Conservation (phyloP, 352 stramenopile genomes). For the Globisporangium spiculum region DNA sequence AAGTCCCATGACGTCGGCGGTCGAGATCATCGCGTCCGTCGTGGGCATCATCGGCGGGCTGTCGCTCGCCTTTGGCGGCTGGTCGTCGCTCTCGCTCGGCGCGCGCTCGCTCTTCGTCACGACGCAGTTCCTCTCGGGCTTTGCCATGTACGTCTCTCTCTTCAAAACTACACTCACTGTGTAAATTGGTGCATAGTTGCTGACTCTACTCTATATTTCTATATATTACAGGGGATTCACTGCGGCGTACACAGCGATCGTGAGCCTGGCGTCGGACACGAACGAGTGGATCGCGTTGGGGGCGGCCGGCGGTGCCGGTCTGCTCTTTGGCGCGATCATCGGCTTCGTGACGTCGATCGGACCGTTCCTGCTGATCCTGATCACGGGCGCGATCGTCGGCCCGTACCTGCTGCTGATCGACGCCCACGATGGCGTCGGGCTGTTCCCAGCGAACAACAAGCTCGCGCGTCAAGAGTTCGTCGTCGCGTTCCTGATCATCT, state of each 20-base stretch:
- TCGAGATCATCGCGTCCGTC: slow-evolving; percentile 72
- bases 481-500: slow-evolving; percentile 86
- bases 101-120: slow-evolving; percentile 79
- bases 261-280: slow-evolving; percentile 45
- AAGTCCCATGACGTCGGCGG: slow-evolving; percentile 26
- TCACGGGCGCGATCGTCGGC: slow-evolving; percentile 63
- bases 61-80: slow-evolving; percentile 83
- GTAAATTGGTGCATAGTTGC: not conserved
- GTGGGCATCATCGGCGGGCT: slow-evolving; percentile 77
- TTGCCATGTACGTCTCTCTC: slow-evolving; percentile 67
- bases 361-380: slow-evolving; percentile 64
- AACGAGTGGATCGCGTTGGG: slow-evolving; percentile 78
- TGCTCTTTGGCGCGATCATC: slow-evolving; percentile 59
- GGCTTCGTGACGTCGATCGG: slow-evolving; percentile 73
- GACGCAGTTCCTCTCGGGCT: slow-evolving; percentile 79
- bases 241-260: slow-evolving; percentile 63
- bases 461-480: slow-evolving; percentile 87
- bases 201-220: slow-evolving; percentile 6
- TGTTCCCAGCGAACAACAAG: slow-evolving; percentile 73
- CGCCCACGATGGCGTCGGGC: slow-evolving; percentile 51
- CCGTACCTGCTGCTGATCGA: slow-evolving; percentile 82
- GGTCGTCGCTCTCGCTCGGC: slow-evolving; percentile 82
- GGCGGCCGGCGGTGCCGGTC: slow-evolving; percentile 56
- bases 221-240: slow-evolving; percentile 53
- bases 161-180: not conserved